These are phyloP conservation scores for Rhododendron ferrugineum DNA, from an alignment of 148 eudicot genomes.

Conservation along the genomic window DNA sequence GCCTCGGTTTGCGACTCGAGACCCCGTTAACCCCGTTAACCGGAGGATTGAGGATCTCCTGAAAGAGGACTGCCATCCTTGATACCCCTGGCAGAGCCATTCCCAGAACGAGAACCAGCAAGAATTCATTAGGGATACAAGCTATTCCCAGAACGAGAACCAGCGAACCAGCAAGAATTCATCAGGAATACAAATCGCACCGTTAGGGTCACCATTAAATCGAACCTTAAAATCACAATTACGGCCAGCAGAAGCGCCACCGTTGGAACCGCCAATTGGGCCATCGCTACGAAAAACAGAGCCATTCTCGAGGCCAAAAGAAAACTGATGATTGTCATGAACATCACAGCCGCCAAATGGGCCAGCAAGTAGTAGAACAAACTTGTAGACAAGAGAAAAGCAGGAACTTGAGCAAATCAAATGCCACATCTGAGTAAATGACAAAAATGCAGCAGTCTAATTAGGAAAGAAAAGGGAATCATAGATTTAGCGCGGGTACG, in stretches of 20 bases:
- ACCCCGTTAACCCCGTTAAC: too few relatives aligned
- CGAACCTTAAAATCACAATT: neutral
- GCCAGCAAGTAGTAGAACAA: neutral
- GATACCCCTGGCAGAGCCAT: neutral
- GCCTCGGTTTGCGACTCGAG: neutral
- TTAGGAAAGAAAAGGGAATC: neutral
- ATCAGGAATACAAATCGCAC: neutral
- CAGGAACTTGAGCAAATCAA: neutral
- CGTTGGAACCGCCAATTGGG: neutral
- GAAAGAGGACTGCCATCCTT: neutral
- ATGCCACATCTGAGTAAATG: neutral
- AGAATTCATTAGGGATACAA: too few relatives aligned
- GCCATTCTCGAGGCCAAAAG: neutral
- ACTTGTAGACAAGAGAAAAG: neutral
- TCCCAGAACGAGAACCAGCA: neutral
- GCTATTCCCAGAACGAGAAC: too few relatives aligned
- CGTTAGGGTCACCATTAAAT: neutral
- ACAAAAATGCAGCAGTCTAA: neutral
- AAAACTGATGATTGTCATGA: neutral
- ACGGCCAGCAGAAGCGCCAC: neutral
- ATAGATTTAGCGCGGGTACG: neutral
- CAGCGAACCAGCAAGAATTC: too few relatives aligned
- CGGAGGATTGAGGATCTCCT: neutral
- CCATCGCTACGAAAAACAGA: neutral
- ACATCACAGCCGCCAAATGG: neutral